Conservation (phyloP, 2,329 filamentous ascomycete genomes). For the Rhytidhysteron rufulum region DNA sequence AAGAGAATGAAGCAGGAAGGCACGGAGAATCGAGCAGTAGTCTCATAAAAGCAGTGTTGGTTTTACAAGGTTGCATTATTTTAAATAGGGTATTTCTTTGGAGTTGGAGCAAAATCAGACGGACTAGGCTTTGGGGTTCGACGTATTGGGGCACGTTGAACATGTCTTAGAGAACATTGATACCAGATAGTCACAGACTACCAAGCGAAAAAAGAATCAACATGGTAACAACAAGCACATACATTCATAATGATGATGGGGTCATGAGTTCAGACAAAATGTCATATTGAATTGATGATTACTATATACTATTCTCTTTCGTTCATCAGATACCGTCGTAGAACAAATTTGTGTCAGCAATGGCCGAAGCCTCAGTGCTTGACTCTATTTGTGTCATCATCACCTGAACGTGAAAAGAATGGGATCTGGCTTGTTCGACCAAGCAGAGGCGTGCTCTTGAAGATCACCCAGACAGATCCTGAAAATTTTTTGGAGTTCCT, state of each 20-base stretch:
- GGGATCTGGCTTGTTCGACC: conserved; percentile 65
- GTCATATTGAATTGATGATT: too few species aligned
- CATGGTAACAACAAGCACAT: too few species aligned
- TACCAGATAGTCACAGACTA: not conserved
- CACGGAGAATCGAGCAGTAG: conserved; percentile 24
- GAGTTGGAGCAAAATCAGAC: not conserved
- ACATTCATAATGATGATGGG: too few species aligned
- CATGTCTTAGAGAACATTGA: not conserved
- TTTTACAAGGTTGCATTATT: not conserved
- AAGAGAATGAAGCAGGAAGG: conserved; percentile 41
- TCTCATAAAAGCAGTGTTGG: too few species aligned
- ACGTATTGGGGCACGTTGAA: not conserved
- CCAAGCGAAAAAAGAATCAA: too few species aligned
- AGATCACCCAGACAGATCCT: conserved; percentile 38
- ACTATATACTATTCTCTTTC: conserved; percentile 6
- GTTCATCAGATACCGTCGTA: conserved; percentile 48
- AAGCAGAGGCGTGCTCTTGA: conserved; percentile 47
- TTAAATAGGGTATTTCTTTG: not conserved
- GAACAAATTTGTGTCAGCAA: conserved; percentile 38
- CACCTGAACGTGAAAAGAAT: conserved; percentile 58
- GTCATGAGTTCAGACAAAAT: too few species aligned
- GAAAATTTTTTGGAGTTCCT: conserved; percentile 62
- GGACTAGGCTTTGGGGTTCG: not conserved
- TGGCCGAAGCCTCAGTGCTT: conserved; percentile 76
- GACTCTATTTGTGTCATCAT: conserved; percentile 98